Conservation (phyloP, 768 basidiomycete genomes). For the Hericium rajendrae region DNA sequence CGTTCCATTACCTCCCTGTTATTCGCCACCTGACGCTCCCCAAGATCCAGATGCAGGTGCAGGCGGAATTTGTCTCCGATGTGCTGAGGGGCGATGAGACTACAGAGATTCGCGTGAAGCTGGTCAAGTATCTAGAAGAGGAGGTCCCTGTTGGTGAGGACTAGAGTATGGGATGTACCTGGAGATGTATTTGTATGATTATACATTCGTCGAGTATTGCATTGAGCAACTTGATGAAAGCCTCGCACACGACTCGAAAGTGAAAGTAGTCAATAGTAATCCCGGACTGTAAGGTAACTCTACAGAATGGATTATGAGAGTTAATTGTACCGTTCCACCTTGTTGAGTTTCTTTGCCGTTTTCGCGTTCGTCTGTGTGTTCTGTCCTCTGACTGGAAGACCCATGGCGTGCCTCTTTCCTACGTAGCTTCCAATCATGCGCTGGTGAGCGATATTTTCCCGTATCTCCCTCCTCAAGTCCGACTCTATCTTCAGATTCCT, state of each 20-base stretch:
- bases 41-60: conserved; percentile 94
- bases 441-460: conserved; percentile 89
- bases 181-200: neutral
- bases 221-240: too few species aligned
- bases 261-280: too few species aligned
- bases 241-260: too few species aligned
- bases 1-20: conserved; percentile 15
- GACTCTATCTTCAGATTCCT: conserved; percentile 77
- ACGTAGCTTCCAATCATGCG: conserved; percentile 91
- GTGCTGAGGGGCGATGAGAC: conserved; percentile 86
- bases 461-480: conserved; percentile 71
- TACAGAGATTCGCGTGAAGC: conserved; percentile 86
- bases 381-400: conserved; percentile 90
- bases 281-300: too few species aligned
- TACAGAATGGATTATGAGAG: neutral
- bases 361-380: conserved; percentile 84
- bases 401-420: conserved; percentile 88
- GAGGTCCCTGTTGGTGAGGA: conserved; percentile 92
- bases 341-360: conserved; percentile 88
- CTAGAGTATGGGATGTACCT: conserved; percentile 25
- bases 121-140: conserved; percentile 91
- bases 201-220: too few species aligned
- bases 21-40: neutral
- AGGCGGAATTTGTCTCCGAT: conserved; percentile 83
- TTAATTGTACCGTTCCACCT: conserved; percentile 47